Conservation (phyloP, 495 filamentous ascomycete genomes). For the Neurospora hispaniola region DNA sequence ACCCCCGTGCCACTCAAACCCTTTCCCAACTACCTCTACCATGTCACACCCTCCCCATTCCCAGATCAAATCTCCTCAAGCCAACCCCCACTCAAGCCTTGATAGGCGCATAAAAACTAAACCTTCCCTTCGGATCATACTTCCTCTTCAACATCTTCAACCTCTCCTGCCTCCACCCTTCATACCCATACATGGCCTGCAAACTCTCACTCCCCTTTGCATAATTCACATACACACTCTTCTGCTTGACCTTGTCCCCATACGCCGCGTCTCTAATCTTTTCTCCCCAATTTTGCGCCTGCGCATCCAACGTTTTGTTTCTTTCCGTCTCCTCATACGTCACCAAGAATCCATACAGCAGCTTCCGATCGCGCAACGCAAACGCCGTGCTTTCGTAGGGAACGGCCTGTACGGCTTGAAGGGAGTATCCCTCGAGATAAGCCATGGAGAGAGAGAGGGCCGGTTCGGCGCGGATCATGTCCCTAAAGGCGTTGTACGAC, state of each 20-base stretch:
- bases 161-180: conserved; percentile 35
- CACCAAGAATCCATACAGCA: conserved; percentile 33
- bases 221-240: conserved; percentile 52
- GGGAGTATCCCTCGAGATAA: conserved; percentile 44
- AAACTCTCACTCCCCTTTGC: conserved; percentile 42
- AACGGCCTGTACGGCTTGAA: conserved; percentile 32
- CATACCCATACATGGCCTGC: conserved; percentile 39
- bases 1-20: too few species aligned
- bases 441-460: conserved; percentile 29
- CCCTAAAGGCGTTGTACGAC: conserved; percentile 32
- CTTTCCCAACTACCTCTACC: too few species aligned
- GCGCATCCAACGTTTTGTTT: background rate
- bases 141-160: conserved; percentile 40
- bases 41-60: background rate
- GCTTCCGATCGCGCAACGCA: conserved; percentile 27
- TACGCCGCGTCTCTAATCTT: conserved; percentile 26
- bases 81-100: background rate
- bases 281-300: conserved; percentile 17
- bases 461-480: conserved; percentile 6
- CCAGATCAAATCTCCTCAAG: too few species aligned
- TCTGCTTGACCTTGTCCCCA: conserved; percentile 48
- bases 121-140: conserved; percentile 43
- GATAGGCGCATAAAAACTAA: conserved; percentile 42
- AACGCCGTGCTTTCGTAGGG: conserved; percentile 31
- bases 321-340: background rate